Evolutionary conservation across 371 early-diverging fungal species (phyloP), one percentile per base, ranked within the genome.

Genomic region (Phascolomyces articulosus): DNA sequence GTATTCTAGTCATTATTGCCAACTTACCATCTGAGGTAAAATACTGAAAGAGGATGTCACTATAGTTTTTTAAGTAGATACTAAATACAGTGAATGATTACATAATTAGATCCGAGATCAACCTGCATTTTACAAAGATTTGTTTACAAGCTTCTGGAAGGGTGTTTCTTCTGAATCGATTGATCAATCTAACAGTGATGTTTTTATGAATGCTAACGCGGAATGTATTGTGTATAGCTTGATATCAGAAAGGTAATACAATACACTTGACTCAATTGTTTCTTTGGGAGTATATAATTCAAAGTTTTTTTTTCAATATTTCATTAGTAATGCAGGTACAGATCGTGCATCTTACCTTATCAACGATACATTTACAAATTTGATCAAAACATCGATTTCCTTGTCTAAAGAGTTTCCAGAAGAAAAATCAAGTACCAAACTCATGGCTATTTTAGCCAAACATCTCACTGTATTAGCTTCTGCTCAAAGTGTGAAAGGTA

Each of bases 61-160:
- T n/a, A n/a, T n/a, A n/a, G n/a, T n/a, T n/a, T n/a, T n/a, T n/a
- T n/a, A n/a, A n/a, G n/a, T n/a, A n/a, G n/a, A n/a, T n/a, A n/a
- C n/a, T n/a, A n/a, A n/a, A n/a, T n/a, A n/a, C n/a, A n/a, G n/a
- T n/a, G n/a, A n/a, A 57, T 55, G 4, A 68, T 70, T 44, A 62
- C 58, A 20, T 59, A 23, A 27, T 24, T 41, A 63, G 57, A 29
- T 63, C 8, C 40, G 40, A 16, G 21, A n/a, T 11, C n/a, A 40
- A 18, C 34, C n/a, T 6, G 73, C 78, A 0, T 83, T 91, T 63
- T 84, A 77, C 58, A 72, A 68, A 41, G 86, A 89, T 56, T 79
- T 92, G 54, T 89, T 92, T 62, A 75, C 76, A 3, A 81, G 73
- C 59, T 84, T 92, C 59, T 94, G 92, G 93, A 78, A 82, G 55